Base-by-base conservation (phyloP, 1,139 yeast genomes). In the Saccharomyces hybrid region DNA sequence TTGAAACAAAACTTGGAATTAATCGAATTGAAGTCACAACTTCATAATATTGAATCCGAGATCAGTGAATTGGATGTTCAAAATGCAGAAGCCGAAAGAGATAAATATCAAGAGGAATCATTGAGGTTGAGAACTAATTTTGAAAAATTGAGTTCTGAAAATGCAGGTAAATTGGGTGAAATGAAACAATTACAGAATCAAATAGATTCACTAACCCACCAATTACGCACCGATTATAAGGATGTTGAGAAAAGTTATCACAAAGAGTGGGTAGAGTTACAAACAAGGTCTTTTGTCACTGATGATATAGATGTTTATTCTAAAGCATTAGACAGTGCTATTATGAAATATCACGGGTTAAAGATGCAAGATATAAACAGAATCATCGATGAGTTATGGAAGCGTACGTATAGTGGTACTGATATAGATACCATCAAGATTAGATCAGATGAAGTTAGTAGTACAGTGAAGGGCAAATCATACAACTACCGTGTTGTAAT, bases 401-500 rank as follows among this genome's bases (percentile, higher is more conserved):
- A 89, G 57, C 83, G 82, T 54, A 93, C 99, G 0, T 95, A 95
- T 66, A 86, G 87, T 60, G 99, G 99, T 1, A 86, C 97, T 0
- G 99, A 95, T 70, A 90, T 95, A 48, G 97, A 95, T 66, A 83
- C 95, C 0, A 91, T 95, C 54, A 81, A 87, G 62, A 89, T 95
- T 57, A 80, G 84, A 61, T 86, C 96, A 50, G 98, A 91, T 62
- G 83, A 82, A 48, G 86, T 84, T 49, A 72, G 75, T 5, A 70
- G 73, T 6, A 66, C 71, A 2, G 79, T 81, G 52, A 83, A 84
- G 0, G 83, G 83, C 54, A 75, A 93, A 54, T 81, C 95, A 0
- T 91, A 91, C 70, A 91, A 93, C 68, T 93, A 93, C 68, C 78
- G 98, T 46, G 97, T 95, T 25, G 96, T 93, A 16, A 95, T 95